Conservation (phyloP, 106 monocot genomes). For the Posidonia australis region DNA sequence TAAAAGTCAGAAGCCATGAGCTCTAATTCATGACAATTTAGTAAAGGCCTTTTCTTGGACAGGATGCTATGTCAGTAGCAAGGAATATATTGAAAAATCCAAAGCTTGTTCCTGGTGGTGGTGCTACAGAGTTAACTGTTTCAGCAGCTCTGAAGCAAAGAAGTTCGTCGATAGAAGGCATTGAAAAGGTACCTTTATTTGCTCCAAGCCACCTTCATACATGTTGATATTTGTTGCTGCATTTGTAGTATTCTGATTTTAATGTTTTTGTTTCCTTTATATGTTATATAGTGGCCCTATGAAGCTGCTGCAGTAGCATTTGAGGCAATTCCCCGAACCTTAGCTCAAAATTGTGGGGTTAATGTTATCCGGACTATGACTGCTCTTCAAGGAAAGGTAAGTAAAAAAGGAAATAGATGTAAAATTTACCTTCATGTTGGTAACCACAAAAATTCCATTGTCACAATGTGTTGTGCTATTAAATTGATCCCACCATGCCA, state of each 20-base stretch:
- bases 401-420: no score
- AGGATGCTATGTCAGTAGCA: constrained; percentile 96
- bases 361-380: constrained; percentile 95
- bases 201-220: background rate
- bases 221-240: background rate
- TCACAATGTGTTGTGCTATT: no score
- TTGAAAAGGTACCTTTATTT: constrained; percentile 58
- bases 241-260: background rate
- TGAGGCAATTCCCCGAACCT: constrained; percentile 89
- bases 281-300: constrained; percentile 78
- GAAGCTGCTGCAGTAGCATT: constrained; percentile 99
- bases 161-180: constrained; percentile 93
- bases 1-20: background rate
- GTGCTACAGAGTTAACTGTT: constrained; percentile 84
- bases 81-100: constrained; percentile 92
- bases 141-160: constrained; percentile 89
- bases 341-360: constrained; percentile 94
- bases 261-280: background rate
- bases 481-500: no score
- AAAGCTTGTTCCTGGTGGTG: constrained; percentile 93
- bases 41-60: background rate
- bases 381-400: constrained; percentile 95
- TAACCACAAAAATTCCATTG: no score
- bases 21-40: background rate
- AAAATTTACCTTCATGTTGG: no score